phyloP scores from a whole-genome alignment of 441 rosid genomes.

The Kokia cookei region DNA sequence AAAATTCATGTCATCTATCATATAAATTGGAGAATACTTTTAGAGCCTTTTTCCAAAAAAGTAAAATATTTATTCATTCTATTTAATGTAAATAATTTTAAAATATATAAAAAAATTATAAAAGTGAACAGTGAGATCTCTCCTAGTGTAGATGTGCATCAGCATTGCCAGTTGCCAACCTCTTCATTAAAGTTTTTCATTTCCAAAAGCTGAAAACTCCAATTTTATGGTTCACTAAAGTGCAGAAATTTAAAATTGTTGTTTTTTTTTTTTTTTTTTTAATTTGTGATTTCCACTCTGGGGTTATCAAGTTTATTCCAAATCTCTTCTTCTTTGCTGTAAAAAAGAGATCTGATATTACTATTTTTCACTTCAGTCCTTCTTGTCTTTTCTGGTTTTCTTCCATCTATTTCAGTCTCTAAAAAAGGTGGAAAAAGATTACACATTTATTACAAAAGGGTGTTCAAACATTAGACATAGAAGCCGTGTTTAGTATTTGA shows the following conservation, averaged over 20 bases:
- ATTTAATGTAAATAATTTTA: background rate
- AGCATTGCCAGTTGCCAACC: background rate
- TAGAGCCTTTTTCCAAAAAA: too few relatives aligned
- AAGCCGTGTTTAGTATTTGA: background rate
- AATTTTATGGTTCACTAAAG: background rate
- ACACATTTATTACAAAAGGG: background rate
- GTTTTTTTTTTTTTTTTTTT: background rate
- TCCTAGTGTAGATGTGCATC: constrained; percentile 3
- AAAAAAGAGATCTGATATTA: background rate
- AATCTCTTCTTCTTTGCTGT: background rate
- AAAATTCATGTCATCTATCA: too few relatives aligned
- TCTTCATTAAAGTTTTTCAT: background rate
- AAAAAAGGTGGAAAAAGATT: background rate
- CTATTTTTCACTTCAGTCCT: background rate
- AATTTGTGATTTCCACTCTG: background rate
- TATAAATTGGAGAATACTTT: too few relatives aligned
- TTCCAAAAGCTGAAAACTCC: background rate
- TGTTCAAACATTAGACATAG: background rate
- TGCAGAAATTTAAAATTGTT: background rate
- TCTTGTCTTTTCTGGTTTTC: background rate
- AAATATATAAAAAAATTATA: background rate
- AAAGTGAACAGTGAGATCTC: constrained; percentile 2
- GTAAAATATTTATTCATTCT: too few relatives aligned
- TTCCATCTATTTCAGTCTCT: background rate
- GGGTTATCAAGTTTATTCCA: background rate